phyloP scores from a whole-genome alignment of 2,329 filamentous ascomycete genomes.

The Whalleya microplaca region DNA sequence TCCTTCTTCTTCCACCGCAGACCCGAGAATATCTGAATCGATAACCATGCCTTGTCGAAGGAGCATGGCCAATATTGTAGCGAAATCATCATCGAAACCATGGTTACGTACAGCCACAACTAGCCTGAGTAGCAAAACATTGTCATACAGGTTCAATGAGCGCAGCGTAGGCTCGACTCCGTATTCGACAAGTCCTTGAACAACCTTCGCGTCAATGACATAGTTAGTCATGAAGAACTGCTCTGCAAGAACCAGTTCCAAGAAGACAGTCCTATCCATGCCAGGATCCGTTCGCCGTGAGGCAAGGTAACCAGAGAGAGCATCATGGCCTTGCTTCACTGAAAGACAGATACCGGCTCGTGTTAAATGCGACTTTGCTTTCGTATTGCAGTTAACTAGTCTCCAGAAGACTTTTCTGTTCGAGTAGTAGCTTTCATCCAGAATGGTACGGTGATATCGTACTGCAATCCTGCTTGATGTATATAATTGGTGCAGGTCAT shows the following conservation, averaged over 20 bases:
- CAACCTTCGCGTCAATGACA: conserved; percentile 1
- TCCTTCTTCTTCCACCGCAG: conserved; percentile 1
- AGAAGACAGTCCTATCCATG: conserved; percentile 1
- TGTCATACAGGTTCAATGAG: not conserved
- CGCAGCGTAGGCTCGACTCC: conserved; percentile 8
- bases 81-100: not conserved
- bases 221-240: not conserved
- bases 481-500: not conserved
- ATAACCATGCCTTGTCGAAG: no score
- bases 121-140: conserved; percentile 3
- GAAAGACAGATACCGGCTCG: conserved; percentile 11
- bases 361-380: not conserved
- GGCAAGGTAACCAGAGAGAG: conserved; percentile 2
- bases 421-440: conserved; percentile 11
- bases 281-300: not conserved
- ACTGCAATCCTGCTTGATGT: not conserved
- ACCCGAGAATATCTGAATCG: conserved; percentile 2
- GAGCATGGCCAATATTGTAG: not conserved
- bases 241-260: conserved; percentile 14
- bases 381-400: conserved; percentile 1
- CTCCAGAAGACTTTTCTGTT: not conserved
- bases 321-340: conserved; percentile 8
- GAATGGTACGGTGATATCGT: not conserved
- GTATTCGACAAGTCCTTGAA: conserved; percentile 10
- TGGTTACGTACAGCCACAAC: not conserved